These are phyloP conservation scores for Fusarium sororula DNA, from an alignment of 2,329 filamentous ascomycete species.

Conservation along the genomic window DNA sequence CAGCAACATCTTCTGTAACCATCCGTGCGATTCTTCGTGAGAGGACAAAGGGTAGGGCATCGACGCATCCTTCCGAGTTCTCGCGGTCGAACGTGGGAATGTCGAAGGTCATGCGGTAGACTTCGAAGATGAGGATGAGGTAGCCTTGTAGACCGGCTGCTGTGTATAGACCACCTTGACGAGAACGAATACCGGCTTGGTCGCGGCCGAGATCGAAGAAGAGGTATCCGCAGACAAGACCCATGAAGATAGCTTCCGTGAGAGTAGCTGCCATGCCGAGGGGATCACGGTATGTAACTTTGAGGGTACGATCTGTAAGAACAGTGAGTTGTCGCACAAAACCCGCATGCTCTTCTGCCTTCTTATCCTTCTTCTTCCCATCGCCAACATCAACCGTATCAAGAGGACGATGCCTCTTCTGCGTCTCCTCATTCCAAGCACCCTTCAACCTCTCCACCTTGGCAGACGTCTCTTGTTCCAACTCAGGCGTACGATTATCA, in stretches of 20 bases:
- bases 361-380: constrained; percentile 24
- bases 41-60: constrained; percentile 73
- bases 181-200: constrained; percentile 76
- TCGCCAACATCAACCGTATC: constrained; percentile 2
- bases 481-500: constrained; percentile 74
- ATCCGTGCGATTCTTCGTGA: constrained; percentile 75
- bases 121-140: constrained; percentile 78
- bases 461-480: constrained; percentile 66
- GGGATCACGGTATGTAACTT: constrained; percentile 78
- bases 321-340: constrained; percentile 72
- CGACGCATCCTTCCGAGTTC: constrained; percentile 75
- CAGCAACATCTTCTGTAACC: constrained; percentile 76
- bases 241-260: constrained; percentile 75
- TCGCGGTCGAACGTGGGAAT: constrained; percentile 82
- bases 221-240: constrained; percentile 76
- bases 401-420: constrained; percentile 38
- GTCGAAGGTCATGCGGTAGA: constrained; percentile 77
- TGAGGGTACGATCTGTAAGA: constrained; percentile 73
- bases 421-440: constrained; percentile 63
- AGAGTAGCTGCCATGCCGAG: constrained; percentile 78
- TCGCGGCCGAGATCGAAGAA: constrained; percentile 73
- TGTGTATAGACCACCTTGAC: constrained; percentile 77
- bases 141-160: constrained; percentile 79
- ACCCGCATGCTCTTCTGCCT: constrained; percentile 57
- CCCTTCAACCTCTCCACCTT: constrained; percentile 69